Base-by-base conservation (phyloP, 1,139 yeast genomes). In the Yamadazyma oceani region DNA sequence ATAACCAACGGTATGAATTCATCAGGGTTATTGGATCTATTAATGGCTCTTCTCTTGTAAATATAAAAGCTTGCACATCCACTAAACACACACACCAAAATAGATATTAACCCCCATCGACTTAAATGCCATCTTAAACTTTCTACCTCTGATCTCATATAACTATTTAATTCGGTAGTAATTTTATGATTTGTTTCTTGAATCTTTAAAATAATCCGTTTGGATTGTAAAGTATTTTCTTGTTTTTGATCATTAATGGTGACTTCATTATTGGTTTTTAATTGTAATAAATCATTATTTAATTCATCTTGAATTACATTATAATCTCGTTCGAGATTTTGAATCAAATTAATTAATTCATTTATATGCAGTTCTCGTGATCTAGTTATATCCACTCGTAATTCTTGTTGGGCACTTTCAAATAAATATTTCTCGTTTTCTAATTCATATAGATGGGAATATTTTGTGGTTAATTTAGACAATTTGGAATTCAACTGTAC, bases 51-150 rank as follows among this genome's bases (percentile, higher is more conserved):
- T 12, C 57, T 53, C 47, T 59, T 63, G 41, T 60, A 61, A n/a
- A 63, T 53, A 45, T 67, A 69, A 46, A 67, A 69, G n/a, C 62
- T 55, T n/a, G 69, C 58, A 45, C 73, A 67, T 7, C 69, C 73
- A 16, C 69, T 58, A 38, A 70, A 69, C 3, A 71, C 65, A 16
- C 67, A 59, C 2, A 66, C 57, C 36, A 71, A 53, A 31, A 85
- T 80, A 5, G 87, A 82, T 25, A 82, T 65, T 24, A 85, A 65
- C 22, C 97, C 97, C 61, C 95, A 79, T 41, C 97, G 72, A 4
- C 97, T 89, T 32, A 92, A 80, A 57, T 88, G 90, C 98, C 98
- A 92, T 52, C 97, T 71, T 45, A 90, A 71, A 43, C 83, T 80
- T 60, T 92, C 98, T 44, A 89, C 85, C 43, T 88, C 95, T 0